Evolutionary conservation across 2,329 filamentous ascomycete species (phyloP), one percentile per base, ranked within the genome.

Genomic region (Venturia effusa): DNA sequence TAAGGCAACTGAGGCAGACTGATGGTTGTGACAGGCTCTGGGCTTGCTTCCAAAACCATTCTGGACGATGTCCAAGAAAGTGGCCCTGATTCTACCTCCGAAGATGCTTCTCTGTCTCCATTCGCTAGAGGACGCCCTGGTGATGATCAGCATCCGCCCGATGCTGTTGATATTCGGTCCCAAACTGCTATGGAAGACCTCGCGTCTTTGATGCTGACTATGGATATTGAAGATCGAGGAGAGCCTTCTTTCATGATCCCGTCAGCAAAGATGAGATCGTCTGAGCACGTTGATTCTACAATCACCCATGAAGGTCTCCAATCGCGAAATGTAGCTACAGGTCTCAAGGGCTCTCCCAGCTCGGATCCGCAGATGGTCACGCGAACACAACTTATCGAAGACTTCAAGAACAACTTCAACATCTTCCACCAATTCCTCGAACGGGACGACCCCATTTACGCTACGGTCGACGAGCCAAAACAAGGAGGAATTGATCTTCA

Each of bases 181-280:
- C 51, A 34, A 22, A 34, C 30, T 57, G 51, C 51, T 3, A 57
- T 57, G 51, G 51, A 57, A 24, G 51, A 57, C 19, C 11, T 57
- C 4, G 51, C 51, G 1, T 57, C 51, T 34, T 30, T 57, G 4
- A 57, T 57, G 51, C 51, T 57, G 34, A 57, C 51, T 17, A 57
- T 57, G 51, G 51, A 57, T 15, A 57, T 57, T 13, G 51, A 57
- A 34, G 51, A 57, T 57, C 27, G 51, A 57, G 51, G 51, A 19
- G 51, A 57, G 8, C 51, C 51, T 34, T 57, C 51, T 32, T 57
- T 57, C 19, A 57, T 57, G 51, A 57, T 57, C 34, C 51, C 51
- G n/a, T 57, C 51, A 34, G 51, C 51, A 57, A 57, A 57, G 19
- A 32, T 57, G 51, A 57, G 27, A n/a, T 30, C 51, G 27, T 34